Conservation (phyloP, 441 rosid genomes). For the Corymbia calophylla region DNA sequence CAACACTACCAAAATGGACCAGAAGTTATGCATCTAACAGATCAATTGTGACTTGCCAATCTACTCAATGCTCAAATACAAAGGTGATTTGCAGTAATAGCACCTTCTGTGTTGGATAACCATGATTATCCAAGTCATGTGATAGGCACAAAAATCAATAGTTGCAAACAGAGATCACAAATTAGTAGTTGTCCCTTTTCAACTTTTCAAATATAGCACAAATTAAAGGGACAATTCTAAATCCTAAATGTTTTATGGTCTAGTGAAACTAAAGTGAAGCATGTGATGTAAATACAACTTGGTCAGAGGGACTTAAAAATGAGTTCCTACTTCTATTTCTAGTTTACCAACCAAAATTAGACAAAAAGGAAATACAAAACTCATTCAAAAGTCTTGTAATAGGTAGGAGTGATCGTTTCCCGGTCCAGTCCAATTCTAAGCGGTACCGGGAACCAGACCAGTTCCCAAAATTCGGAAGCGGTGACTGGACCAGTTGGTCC, state of each 20-base stretch:
- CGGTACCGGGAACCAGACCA: too few relatives aligned
- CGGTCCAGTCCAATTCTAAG: too few relatives aligned
- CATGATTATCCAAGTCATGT: neutral
- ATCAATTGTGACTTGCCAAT: neutral
- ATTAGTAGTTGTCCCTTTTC: neutral
- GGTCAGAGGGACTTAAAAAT: neutral
- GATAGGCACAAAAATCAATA: neutral
- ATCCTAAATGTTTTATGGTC: neutral
- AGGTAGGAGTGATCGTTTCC: too few relatives aligned
- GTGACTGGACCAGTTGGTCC: too few relatives aligned
- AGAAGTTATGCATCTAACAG: neutral
- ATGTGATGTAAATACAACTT: neutral
- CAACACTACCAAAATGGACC: neutral
- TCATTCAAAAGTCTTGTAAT: neutral
- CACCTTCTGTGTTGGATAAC: neutral
- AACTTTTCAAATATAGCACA: neutral
- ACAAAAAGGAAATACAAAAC: neutral
- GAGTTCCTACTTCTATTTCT: neutral
- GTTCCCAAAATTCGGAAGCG: too few relatives aligned
- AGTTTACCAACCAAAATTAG: neutral
- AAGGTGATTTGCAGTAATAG: neutral
- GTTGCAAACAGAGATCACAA: neutral
- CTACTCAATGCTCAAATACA: neutral
- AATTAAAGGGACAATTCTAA: neutral
- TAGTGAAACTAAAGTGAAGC: neutral